Evolutionary conservation across 2,329 filamentous ascomycete genomes (phyloP), one percentile per base, ranked within the genome.

Genomic region (Colletotrichum brevisporum): DNA sequence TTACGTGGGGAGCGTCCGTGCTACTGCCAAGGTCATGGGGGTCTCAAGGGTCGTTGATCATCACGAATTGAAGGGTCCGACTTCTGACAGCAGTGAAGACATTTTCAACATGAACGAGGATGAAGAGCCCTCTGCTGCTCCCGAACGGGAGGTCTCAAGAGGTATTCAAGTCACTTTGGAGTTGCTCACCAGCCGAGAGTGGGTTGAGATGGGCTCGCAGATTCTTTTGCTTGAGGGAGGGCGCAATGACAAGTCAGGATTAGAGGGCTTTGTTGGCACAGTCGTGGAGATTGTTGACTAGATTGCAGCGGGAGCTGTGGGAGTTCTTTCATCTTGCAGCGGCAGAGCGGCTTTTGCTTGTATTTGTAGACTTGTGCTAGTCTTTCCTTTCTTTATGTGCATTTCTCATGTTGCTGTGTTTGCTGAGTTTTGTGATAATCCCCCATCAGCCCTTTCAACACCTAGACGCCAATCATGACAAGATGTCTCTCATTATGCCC

Each of bases 1-100:
- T 1, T 98, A 98, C 76, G 89, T 95, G 48, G 94, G 94, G 18
- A 98, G 94, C 76, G 91, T 98, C 15, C 88, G 95, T 9, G 92
- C 94, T 1, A 90, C 92, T 0, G 95, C 94, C 0, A 91, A 92
- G 69, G 89, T 98, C 21, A 71, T 65, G 53, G 31, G 59, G 6
- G 58, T 67, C 24, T 63, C 51, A 31, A 71, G 41, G 59, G 36
- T 50, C 39, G n/a, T 16, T 10, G 54, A 12, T 10, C 71, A 27
- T 5, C 24, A 67, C 6, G 47, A 52, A 13, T 27, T 8, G 27
- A 51, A 16, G 13, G 16, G 15, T 10, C 15, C 58, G 59, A 80
- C 68, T 55, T 81, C 84, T 27, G 84, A 87, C 12, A 72, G 77
- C 26, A 82, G 84, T 6, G 86, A 83, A 45, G 83, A 85, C 9